Evolutionary conservation across 2,329 filamentous ascomycete genomes (phyloP).

Genomic region (Trichoderma aggressivum): DNA sequence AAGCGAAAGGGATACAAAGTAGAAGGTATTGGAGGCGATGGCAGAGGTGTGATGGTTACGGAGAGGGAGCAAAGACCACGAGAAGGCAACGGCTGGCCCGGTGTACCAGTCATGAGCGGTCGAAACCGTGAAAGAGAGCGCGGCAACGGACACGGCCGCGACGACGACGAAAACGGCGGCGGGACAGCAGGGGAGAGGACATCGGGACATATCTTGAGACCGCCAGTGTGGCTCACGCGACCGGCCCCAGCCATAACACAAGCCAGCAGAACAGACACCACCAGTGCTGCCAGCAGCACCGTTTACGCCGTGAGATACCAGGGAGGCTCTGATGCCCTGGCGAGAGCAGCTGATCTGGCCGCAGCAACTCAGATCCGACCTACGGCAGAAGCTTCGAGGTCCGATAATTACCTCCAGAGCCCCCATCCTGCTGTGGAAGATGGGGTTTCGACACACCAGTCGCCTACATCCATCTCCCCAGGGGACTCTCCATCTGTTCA

Average conservation of each 20-base stretch:
- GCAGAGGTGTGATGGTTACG: constrained; percentile 15
- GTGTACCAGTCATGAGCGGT: constrained; percentile 28
- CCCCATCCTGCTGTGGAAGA: constrained; percentile 29
- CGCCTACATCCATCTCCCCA: constrained; percentile 19
- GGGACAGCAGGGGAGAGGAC: constrained; percentile 29
- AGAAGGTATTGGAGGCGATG: constrained; percentile 13
- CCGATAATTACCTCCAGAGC: constrained; percentile 31
- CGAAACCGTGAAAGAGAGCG: constrained; percentile 24
- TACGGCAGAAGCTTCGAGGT: constrained; percentile 34
- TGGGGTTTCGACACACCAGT: constrained; percentile 23
- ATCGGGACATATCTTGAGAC: constrained; percentile 41
- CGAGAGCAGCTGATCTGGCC: constrained; percentile 43
- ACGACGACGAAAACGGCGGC: constrained; percentile 23
- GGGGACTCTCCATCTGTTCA: constrained; percentile 23
- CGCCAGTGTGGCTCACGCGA: constrained; percentile 54
- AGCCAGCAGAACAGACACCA: constrained; percentile 59
- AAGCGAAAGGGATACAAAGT: constrained; percentile 37
- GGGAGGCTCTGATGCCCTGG: constrained; percentile 50
- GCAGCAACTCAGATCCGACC: constrained; percentile 24
- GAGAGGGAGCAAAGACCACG: constrained; percentile 22
- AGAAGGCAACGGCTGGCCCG: constrained; percentile 28
- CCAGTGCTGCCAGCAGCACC: constrained; percentile 62
- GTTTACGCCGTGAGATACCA: constrained; percentile 62
- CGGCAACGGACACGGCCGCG: constrained; percentile 19
- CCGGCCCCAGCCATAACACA: constrained; percentile 55